Conservation (phyloP, 139 green algal species). For the Micractinium sp. region DNA sequence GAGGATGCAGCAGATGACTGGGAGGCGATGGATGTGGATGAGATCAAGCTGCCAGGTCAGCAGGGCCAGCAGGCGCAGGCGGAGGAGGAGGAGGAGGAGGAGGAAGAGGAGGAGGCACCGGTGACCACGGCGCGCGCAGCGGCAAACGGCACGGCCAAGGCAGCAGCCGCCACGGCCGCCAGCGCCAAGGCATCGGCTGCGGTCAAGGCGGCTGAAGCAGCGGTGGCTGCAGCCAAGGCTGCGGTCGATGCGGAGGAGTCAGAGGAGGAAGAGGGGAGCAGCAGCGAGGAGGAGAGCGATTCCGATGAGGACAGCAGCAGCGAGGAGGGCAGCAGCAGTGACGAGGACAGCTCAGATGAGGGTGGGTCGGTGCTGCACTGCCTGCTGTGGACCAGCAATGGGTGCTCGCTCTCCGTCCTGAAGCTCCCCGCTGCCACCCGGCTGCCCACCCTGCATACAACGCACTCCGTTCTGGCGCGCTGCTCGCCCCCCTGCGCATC, state of each 20-base stretch:
- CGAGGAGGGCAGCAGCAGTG: slow-evolving; percentile 41
- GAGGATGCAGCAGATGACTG: slow-evolving; percentile 69
- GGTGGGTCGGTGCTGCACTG: neutral
- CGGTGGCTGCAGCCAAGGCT: slow-evolving; percentile 14
- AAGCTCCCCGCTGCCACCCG: no score
- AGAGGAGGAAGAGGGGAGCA: slow-evolving; percentile 37
- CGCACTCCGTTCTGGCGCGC: no score
- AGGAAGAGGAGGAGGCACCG: slow-evolving; percentile 41
- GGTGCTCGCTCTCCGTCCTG: neutral
- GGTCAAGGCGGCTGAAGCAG: slow-evolving; percentile 25
- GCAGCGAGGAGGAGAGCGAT: slow-evolving; percentile 51
- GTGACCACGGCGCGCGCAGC: neutral
- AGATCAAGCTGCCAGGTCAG: slow-evolving; percentile 48
- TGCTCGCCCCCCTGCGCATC: no score
- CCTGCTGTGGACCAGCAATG: neutral
- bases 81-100: slow-evolving; percentile 38
- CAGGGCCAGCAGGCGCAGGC: neutral
- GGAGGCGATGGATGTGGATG: slow-evolving; percentile 74
- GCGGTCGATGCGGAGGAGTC: slow-evolving; percentile 39
- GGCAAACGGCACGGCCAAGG: slow-evolving; percentile 42
- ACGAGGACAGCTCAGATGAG: slow-evolving; percentile 51
- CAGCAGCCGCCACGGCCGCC: slow-evolving; percentile 27
- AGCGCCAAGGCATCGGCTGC: slow-evolving; percentile 35
- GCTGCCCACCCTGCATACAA: no score
- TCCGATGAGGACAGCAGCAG: slow-evolving; percentile 45